Conservation (phyloP, 768 basidiomycete species). For the Lactarius deliciosus region DNA sequence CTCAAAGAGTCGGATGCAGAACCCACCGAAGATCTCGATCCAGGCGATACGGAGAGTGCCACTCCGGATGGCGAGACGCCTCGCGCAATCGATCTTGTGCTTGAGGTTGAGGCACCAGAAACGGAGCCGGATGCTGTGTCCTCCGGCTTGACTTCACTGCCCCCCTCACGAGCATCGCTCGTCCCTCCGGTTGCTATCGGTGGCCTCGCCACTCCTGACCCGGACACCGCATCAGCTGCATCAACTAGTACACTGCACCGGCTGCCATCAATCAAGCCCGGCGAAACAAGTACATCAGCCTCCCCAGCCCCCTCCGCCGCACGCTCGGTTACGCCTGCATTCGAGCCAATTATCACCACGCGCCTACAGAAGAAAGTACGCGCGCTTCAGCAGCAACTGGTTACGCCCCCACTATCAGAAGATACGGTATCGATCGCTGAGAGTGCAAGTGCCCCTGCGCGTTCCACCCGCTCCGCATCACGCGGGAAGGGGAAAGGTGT, state of each 20-base stretch:
- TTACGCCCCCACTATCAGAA: conserved; percentile 50
- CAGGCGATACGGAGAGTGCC: conserved; percentile 33
- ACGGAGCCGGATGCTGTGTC: conserved; percentile 22
- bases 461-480: conserved; percentile 32
- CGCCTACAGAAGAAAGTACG: conserved; percentile 51
- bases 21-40: conserved; percentile 51
- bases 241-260: conserved; percentile 20
- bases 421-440: conserved; percentile 41
- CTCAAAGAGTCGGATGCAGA: conserved; percentile 62
- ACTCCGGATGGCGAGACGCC: conserved; percentile 6
- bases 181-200: conserved; percentile 12
- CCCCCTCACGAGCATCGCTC: conserved; percentile 23
- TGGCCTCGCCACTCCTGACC: conserved; percentile 24
- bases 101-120: conserved; percentile 23
- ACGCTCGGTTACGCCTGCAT: conserved; percentile 35
- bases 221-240: conserved; percentile 9
- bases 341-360: conserved; percentile 59
- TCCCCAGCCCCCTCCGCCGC: conserved; percentile 31
- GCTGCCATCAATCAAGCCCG: conserved; percentile 19
- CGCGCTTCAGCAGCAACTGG: conserved; percentile 37
- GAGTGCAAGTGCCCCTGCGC: conserved; percentile 32
- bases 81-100: conserved; percentile 18
- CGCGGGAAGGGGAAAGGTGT: conserved; percentile 26
- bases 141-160: conserved; percentile 8
- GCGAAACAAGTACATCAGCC: conserved; percentile 27